Evolutionary conservation across 257 asterid species (phyloP).

Genomic region (Fraxinus pennsylvanica): DNA sequence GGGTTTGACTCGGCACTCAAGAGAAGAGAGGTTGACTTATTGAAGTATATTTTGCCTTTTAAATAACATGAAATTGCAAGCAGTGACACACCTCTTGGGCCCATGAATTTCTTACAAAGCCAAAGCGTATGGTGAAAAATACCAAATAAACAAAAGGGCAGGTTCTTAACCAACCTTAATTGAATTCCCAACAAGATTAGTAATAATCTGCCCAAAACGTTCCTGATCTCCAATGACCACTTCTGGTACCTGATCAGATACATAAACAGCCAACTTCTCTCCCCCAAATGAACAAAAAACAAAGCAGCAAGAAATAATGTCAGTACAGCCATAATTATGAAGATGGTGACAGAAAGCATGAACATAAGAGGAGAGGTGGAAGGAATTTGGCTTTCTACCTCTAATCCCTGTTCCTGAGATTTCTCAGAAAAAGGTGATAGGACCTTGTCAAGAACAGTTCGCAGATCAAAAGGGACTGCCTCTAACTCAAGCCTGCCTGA

Average conservation of each 20-base stretch:
- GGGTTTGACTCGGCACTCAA: not conserved
- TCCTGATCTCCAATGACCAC: conserved; percentile 75
- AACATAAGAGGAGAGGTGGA: not conserved
- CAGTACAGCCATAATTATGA: conserved; percentile 21
- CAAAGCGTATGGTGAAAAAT: not conserved
- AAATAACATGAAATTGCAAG: not conserved
- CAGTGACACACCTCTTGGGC: not conserved
- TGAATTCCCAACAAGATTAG: conserved; percentile 77
- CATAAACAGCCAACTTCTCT: conserved; percentile 70
- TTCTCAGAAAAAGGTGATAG: conserved; percentile 57
- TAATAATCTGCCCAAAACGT: conserved; percentile 69
- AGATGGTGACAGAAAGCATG: not conserved
- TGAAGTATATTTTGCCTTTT: not conserved
- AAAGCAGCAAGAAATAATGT: conserved; percentile 4
- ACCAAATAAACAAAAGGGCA: conserved; percentile 10
- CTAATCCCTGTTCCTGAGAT: conserved; percentile 62
- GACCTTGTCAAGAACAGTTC: conserved; percentile 67
- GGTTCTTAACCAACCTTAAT: conserved; percentile 52
- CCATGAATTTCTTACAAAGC: not conserved
- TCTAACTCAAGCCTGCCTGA: conserved; percentile 77
- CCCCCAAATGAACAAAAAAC: conserved; percentile 23
- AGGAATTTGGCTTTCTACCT: conserved; percentile 39
- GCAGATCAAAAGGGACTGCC: conserved; percentile 66
- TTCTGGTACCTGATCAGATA: conserved; percentile 74
- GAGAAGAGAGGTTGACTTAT: not conserved